A percentile compares a stretch with the other conserved stretches of the same genome.
Conservation (phyloP, 2,329 filamentous ascomycete species). For the Diaporthe ilicicola region DNA sequence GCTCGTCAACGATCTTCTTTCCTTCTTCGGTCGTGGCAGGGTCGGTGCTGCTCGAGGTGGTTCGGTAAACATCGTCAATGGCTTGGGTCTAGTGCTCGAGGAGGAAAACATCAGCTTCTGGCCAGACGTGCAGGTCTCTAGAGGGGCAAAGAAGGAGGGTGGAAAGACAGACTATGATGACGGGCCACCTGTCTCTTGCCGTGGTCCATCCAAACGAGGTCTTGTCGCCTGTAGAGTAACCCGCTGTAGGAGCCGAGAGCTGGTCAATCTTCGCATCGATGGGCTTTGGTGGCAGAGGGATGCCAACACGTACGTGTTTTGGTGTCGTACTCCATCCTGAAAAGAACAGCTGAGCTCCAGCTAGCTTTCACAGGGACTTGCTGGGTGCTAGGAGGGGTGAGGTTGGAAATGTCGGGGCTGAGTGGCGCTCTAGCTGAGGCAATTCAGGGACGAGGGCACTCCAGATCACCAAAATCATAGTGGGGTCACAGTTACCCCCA, state of each 20-base stretch:
- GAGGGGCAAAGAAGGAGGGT: background rate
- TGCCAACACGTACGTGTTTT: slow-evolving; percentile 69
- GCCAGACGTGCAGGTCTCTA: background rate
- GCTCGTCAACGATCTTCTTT: slow-evolving; percentile 81
- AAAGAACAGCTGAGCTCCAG: background rate
- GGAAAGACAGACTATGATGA: slow-evolving; percentile 76
- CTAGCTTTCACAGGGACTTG: background rate
- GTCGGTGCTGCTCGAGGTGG: slow-evolving; percentile 67
- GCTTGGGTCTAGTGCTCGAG: slow-evolving; percentile 74
- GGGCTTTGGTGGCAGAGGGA: background rate
- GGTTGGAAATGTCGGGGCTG: background rate
- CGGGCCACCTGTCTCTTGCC: slow-evolving; percentile 87
- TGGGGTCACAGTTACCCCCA: too few relatives aligned
- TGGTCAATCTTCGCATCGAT: slow-evolving; percentile 24
- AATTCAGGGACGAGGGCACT: slow-evolving; percentile 7
- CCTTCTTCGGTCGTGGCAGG: slow-evolving; percentile 78
- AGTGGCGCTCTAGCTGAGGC: background rate
- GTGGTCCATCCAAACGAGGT: slow-evolving; percentile 89
- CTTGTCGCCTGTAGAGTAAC: slow-evolving; percentile 81
- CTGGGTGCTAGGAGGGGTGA: background rate
- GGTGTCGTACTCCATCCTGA: slow-evolving; percentile 75
- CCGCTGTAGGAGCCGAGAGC: slow-evolving; percentile 59
- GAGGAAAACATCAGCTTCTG: background rate
- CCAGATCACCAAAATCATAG: too few relatives aligned
- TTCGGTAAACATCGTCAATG: slow-evolving; percentile 92